Evolutionary conservation across 768 basidiomycete species (phyloP).

Genomic region (Auricularia auricula-judae): DNA sequence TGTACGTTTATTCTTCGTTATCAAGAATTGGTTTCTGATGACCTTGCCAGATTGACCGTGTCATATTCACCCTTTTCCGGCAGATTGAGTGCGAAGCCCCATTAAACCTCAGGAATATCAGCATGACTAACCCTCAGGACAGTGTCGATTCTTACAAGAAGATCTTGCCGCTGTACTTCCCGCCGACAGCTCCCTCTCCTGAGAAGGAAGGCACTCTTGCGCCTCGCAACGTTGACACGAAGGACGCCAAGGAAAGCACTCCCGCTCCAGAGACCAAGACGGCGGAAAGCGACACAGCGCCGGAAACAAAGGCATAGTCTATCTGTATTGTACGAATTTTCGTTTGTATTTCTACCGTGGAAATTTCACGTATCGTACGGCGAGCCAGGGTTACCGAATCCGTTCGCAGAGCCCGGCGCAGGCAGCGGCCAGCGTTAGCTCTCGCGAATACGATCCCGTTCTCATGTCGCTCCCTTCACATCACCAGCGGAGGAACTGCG

Average conservation of each 20-base stretch:
- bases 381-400: no score
- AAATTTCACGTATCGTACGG: no score
- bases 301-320: no score
- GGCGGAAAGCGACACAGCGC: no score
- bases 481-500: no score
- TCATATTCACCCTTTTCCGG: slow-evolving; percentile 68
- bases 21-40: slow-evolving; percentile 12
- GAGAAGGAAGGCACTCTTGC: neutral
- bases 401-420: no score
- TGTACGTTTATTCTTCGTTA: slow-evolving; percentile 10
- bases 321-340: no score
- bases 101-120: neutral
- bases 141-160: slow-evolving; percentile 22
- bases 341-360: no score
- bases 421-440: no score
- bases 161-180: slow-evolving; percentile 58
- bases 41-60: slow-evolving; percentile 40
- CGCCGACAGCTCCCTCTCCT: slow-evolving; percentile 14
- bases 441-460: no score
- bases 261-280: no score
- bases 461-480: no score
- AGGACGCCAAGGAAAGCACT: neutral
- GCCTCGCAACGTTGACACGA: neutral
- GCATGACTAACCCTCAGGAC: neutral
- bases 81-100: slow-evolving; percentile 37